Conservation (phyloP, 2,329 filamentous ascomycete species). For the Ambrosiella beaveri region DNA sequence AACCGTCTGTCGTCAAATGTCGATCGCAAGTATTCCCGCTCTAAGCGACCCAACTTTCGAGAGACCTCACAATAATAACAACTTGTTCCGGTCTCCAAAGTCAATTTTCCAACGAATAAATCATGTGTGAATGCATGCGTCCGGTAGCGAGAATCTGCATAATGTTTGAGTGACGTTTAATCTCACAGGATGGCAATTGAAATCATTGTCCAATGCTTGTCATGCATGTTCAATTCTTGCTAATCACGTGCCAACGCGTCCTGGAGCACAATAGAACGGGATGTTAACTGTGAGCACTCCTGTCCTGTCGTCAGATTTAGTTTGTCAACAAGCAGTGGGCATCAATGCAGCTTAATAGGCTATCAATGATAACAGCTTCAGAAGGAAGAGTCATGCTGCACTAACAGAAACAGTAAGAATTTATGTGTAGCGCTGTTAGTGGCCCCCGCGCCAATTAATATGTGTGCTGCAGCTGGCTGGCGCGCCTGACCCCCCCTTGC, state of each 20-base stretch:
- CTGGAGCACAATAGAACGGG: slow-evolving; percentile 1
- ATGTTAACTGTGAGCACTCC: not conserved
- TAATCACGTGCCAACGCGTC: slow-evolving; percentile 11
- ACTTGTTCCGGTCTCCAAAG: too few relatives aligned
- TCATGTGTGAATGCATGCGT: not conserved
- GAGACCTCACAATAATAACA: too few relatives aligned
- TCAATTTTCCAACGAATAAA: too few relatives aligned
- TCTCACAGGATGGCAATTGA: not conserved
- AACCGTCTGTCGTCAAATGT: too few relatives aligned
- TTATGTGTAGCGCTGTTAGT: not conserved
- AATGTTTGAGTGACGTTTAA: not conserved
- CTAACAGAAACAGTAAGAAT: not conserved
- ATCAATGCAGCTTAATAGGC: not conserved
- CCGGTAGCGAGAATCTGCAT: not conserved
- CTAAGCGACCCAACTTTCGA: too few relatives aligned
- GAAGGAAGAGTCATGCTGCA: not conserved
- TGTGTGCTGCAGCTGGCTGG: too few relatives aligned
- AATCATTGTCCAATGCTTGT: not conserved
- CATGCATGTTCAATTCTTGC: not conserved
- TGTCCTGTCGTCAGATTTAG: not conserved
- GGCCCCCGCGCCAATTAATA: too few relatives aligned
- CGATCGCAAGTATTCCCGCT: too few relatives aligned
- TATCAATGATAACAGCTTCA: not conserved
- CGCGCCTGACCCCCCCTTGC: slow-evolving; percentile 1
- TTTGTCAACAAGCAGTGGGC: not conserved